A percentile compares a stretch with the other conserved stretches of the same genome.
These are phyloP conservation scores for Phialemonium atrogriseum DNA, from an alignment of 2,329 filamentous ascomycete species.

Conservation along the genomic window DNA sequence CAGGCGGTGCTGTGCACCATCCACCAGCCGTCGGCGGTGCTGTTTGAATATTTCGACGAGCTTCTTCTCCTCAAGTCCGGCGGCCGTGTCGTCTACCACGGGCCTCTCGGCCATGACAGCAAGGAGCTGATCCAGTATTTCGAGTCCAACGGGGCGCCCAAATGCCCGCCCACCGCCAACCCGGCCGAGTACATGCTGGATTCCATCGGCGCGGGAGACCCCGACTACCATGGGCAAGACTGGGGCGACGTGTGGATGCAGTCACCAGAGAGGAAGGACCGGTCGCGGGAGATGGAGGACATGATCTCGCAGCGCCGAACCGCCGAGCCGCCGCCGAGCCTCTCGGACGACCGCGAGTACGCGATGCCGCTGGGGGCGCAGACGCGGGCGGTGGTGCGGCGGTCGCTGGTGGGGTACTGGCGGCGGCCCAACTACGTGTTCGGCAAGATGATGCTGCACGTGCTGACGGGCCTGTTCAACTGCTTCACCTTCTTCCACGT, in stretches of 20 bases:
- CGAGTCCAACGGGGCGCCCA: constrained; percentile 44
- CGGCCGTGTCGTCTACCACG: constrained; percentile 24
- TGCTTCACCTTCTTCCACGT: constrained; percentile 63
- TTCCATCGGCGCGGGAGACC: constrained; percentile 22
- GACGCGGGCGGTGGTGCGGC: constrained; percentile 42
- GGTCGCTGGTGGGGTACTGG: constrained; percentile 57
- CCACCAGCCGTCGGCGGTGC: constrained; percentile 33
- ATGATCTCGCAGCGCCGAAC: constrained; percentile 36
- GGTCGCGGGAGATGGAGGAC: constrained; percentile 23
- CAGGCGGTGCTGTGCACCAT: constrained; percentile 37
- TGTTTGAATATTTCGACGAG: constrained; percentile 40
- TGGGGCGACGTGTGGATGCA: constrained; percentile 26
- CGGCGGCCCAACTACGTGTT: constrained; percentile 54
- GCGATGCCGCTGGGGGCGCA: constrained; percentile 52
- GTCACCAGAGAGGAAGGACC: constrained; percentile 20
- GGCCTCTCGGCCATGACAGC: constrained; percentile 15
- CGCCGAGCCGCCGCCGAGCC: constrained; percentile 17
- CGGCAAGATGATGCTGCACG: constrained; percentile 54
- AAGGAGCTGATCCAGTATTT: constrained; percentile 47
- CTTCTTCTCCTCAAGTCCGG: constrained; percentile 42
- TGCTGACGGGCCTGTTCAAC: constrained; percentile 59
- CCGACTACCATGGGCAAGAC: constrained; percentile 33
- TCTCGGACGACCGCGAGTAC: constrained; percentile 49
- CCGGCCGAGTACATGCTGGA: constrained; percentile 59
- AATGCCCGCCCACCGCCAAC: constrained; percentile 42